Evolutionary conservation across 1,139 yeast genomes (phyloP).

Genomic region (Kodamaea sp.): DNA sequence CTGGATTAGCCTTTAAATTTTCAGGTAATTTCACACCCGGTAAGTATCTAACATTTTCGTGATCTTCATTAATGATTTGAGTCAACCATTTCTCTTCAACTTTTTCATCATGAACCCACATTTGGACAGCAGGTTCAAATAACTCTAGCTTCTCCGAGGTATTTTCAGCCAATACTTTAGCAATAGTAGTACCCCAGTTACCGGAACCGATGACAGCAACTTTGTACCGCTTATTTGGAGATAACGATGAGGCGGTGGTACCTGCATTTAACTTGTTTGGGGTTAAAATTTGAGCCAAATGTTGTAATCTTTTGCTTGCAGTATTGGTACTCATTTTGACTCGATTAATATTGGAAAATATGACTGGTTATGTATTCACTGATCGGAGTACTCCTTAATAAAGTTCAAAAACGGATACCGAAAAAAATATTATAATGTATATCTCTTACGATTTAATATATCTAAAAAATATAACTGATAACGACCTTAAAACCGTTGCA

Average conservation of each 20-base stretch:
- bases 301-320: slow-evolving; percentile 38
- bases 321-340: slow-evolving; percentile 7
- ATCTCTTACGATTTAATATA: too few relatives aligned
- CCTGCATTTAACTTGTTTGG: slow-evolving; percentile 21
- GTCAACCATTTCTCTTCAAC: slow-evolving; percentile 43
- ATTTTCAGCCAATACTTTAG: slow-evolving; percentile 46
- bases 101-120: slow-evolving; percentile 49
- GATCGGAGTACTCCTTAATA: too few relatives aligned
- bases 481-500: too few relatives aligned
- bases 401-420: too few relatives aligned
- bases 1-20: slow-evolving; percentile 42
- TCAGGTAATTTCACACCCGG: slow-evolving; percentile 43
- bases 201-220: slow-evolving; percentile 47
- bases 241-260: slow-evolving; percentile 12
- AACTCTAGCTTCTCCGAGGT: slow-evolving; percentile 37
- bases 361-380: too few relatives aligned
- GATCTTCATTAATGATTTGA: slow-evolving; percentile 41
- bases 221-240: slow-evolving; percentile 34
- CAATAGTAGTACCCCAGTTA: slow-evolving; percentile 50
- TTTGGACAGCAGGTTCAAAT: slow-evolving; percentile 37
- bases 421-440: too few relatives aligned
- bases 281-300: slow-evolving; percentile 33
- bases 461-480: too few relatives aligned
- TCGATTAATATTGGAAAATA: too few relatives aligned
- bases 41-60: slow-evolving; percentile 45